phyloP scores from a whole-genome alignment of 1,139 yeast genomes.

The Nakaseomyces delphensis region DNA sequence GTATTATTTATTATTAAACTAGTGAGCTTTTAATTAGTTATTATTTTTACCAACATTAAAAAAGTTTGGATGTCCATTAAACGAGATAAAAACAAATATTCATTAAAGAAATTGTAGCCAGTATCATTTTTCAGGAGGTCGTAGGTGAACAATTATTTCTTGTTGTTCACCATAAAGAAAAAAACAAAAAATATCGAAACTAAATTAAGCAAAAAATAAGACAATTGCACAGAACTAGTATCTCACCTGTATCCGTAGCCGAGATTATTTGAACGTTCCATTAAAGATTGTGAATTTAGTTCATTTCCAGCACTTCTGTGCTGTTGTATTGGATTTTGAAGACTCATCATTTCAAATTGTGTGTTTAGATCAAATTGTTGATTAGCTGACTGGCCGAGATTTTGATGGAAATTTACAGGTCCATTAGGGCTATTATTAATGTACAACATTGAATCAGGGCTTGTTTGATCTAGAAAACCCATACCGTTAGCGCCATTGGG shows the following conservation, averaged over 20 bases:
- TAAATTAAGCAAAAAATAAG: background rate
- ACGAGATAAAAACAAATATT: background rate
- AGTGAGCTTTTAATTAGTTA: background rate
- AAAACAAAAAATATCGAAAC: background rate
- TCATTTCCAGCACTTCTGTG: background rate
- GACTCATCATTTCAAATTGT: constrained; percentile 3
- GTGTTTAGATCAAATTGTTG: background rate
- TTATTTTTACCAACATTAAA: background rate
- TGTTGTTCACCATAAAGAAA: background rate
- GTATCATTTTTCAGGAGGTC: background rate
- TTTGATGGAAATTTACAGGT: background rate
- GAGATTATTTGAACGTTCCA: background rate
- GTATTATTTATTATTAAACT: constrained; percentile 3
- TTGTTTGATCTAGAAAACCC: background rate
- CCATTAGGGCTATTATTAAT: background rate
- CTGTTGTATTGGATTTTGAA: background rate
- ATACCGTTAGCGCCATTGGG: constrained; percentile 4
- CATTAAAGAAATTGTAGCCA: too few species aligned
- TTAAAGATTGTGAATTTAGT: background rate
- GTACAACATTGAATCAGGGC: background rate
- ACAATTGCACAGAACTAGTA: background rate
- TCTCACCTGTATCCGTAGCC: background rate
- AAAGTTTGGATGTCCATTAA: background rate
- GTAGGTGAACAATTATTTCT: background rate
- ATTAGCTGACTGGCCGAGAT: background rate